phyloP scores from a whole-genome alignment of 2,329 filamentous ascomycete species.

The Leptographium lundbergii region DNA sequence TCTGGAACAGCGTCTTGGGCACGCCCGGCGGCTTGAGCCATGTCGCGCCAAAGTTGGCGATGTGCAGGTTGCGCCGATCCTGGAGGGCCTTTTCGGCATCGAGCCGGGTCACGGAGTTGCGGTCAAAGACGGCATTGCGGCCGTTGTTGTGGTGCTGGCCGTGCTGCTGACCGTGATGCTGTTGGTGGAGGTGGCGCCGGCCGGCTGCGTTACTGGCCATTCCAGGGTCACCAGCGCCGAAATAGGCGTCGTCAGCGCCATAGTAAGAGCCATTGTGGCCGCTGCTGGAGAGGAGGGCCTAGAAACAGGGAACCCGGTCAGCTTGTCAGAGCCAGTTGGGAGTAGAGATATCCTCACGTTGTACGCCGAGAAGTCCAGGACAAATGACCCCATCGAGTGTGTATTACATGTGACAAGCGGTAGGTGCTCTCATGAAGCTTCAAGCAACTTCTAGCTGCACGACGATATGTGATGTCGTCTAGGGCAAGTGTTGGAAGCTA shows the following conservation, averaged over 20 bases:
- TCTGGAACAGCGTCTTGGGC: conserved; percentile 77
- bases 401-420: neutral
- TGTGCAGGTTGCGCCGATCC: conserved; percentile 63
- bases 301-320: neutral
- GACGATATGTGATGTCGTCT: neutral
- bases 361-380: conserved; percentile 12
- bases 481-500: neutral
- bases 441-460: neutral
- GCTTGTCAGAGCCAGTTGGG: no score
- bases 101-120: conserved; percentile 55
- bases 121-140: conserved; percentile 31
- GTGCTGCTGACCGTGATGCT: conserved; percentile 5
- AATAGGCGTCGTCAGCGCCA: conserved; percentile 10
- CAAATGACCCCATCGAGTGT: conserved; percentile 9
- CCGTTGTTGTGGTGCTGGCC: conserved; percentile 13
- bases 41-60: conserved; percentile 73
- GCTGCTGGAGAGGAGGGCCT: conserved; percentile 4
- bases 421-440: neutral
- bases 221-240: conserved; percentile 19
- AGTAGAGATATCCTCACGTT: conserved; percentile 5
- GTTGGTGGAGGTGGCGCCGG: conserved; percentile 10
- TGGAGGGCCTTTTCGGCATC: conserved; percentile 66
- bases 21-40: conserved; percentile 90
- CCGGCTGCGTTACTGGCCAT: conserved; percentile 10
- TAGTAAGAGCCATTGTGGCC: conserved; percentile 8